Evolutionary conservation across 2,329 filamentous ascomycete genomes (phyloP), one percentile per base, ranked within the genome.

Genomic region (Venturiaceae sp.): DNA sequence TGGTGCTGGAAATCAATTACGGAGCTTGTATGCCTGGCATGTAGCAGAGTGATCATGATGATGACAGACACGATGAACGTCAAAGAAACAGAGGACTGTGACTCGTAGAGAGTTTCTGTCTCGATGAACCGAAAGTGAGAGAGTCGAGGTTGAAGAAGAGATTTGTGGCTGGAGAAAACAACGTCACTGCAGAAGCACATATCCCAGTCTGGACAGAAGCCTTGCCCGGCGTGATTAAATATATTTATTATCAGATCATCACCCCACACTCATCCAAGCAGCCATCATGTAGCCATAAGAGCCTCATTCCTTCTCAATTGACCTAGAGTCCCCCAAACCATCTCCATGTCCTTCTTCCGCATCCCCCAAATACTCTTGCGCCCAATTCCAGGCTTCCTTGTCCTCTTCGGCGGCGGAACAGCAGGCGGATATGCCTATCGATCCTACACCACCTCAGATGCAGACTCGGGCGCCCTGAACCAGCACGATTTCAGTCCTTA

Each of bases 401-500:
- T 50, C 7, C 36, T 56, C 54, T 44, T 56, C n/a, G 54, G 54
- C n/a, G 34, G 34, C 37, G 28, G 34, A 13, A 37, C 54, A 28
- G 54, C 28, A n/a, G 54, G 54, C 16, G 54, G 23, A 4, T 56
- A 56, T 36, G 37, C 37, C 6, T 56, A 56, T 21, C 34, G 36
- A 8, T 39, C 26, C 8, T 39, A 39, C n/a, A 34, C 34, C 14
- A 34, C 19, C 19, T 28, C 16, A 3, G n/a, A 67, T 36, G 62
- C 23, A 46, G 19, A 60, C 19, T 30, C 63, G 33, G 16, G 59
- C 46, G 66, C 70, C 28, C 65, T 90, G 60, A 85, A 88, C 72
- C 70, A 75, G 14, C 74, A 77, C 58, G 78, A 75, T 26, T 91
- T 90, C 71, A 80, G 80, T 36, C 80, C 82, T 3, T 92, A 88